Base-by-base conservation (phyloP, 345 rosid genomes). In the Brassica juncea region DNA sequence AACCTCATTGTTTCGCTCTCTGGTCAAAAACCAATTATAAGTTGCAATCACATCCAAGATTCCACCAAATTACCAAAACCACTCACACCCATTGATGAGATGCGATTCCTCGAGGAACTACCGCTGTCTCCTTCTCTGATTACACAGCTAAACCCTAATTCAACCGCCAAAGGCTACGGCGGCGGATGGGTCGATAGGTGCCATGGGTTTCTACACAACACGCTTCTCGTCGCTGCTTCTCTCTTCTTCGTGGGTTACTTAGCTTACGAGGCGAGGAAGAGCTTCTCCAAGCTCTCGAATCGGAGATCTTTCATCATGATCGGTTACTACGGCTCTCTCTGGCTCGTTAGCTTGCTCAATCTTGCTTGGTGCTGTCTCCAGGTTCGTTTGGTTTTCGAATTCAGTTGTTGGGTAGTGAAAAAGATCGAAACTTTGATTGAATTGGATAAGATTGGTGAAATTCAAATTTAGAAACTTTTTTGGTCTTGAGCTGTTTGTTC, bases 271-370 rank as follows among this genome's bases (percentile, higher is more conserved):
- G 93, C 94, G 21, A 92, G 84, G 82, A 92, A 78, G 83, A 87
- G 95, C 83, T 54, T 87, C 23, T 78, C 85, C 11, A 92, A 86
- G 86, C 90, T 94, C 32, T 85, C 89, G 28, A 76, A 88, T 81
- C 94, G 97, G 15, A 89, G 97, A 83, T 94, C 98, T 1, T 73
- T 86, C 71, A 87, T 94, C 68, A 92, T 94, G 92, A 88, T 86
- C n/a, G 85, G 92, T 8, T 94, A 92, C 72, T 94, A 91, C 64
- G 93, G 86, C 1, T 85, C 87, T 75, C 92, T 92, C 76, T 91
- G 99, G 98, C 86, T 94, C 65, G 90, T 88, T 80, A 91, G 93
- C 88, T 83, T 88, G 93, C 97, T 91, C 81, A 94, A 92, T 77
- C 92, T 94, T 73, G 83, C 82, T 73, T 94, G 97, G 99, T 92